These are phyloP conservation scores for Polyplosphaeria fusca DNA, from an alignment of 495 filamentous ascomycete genomes.

Conservation along the genomic window DNA sequence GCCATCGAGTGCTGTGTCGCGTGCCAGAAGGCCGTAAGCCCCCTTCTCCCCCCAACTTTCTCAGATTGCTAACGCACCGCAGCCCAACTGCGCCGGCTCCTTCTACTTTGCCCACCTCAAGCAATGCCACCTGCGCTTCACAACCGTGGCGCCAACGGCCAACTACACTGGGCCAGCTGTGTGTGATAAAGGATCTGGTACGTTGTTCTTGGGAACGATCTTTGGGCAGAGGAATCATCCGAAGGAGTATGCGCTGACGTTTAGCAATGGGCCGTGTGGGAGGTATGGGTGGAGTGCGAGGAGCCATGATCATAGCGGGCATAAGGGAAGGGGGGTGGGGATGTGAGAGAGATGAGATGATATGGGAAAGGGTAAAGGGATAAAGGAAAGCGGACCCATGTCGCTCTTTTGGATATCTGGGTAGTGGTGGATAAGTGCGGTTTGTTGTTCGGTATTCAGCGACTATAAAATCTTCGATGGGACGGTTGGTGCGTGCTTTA, in stretches of 20 bases:
- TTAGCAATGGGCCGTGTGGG: slow-evolving; percentile 13
- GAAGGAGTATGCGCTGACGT: not conserved
- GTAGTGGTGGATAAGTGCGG: no score
- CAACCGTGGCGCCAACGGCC: not conserved
- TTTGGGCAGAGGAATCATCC: not conserved
- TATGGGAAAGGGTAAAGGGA: no score
- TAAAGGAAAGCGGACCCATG: no score
- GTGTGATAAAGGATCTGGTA: not conserved
- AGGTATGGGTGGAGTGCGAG: not conserved
- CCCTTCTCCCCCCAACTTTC: not conserved
- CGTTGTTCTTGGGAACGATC: slow-evolving; percentile 2
- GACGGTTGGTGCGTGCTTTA: no score
- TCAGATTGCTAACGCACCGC: not conserved
- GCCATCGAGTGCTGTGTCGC: slow-evolving; percentile 8
- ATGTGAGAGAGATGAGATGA: no score
- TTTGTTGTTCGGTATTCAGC: no score
- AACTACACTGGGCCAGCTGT: not conserved
- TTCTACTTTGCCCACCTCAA: slow-evolving; percentile 4
- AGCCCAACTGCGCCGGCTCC: slow-evolving; percentile 20
- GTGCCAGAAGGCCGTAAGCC: slow-evolving; percentile 15
- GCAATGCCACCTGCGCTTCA: slow-evolving; percentile 16
- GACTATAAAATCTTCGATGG: no score
- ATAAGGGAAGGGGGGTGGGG: no score
- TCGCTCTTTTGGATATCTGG: no score
- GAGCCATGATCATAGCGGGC: not conserved